Conservation (phyloP, 148 eudicot species). For the Amaranthus hypochondriacus region DNA sequence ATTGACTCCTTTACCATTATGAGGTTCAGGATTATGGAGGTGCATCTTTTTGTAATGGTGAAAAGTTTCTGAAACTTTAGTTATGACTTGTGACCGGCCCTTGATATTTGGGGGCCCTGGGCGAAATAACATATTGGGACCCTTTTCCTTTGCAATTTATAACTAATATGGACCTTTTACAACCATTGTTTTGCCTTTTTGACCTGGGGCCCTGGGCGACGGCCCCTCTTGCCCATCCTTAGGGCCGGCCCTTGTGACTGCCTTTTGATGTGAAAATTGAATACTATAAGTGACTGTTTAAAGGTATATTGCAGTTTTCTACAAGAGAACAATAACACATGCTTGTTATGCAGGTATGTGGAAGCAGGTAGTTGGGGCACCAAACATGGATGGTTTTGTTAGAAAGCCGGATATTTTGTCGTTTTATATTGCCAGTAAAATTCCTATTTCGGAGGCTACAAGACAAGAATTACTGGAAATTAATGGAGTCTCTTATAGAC, state of each 20-base stretch:
- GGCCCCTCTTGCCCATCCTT: too few relatives aligned
- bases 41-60: background rate
- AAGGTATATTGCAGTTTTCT: conserved; percentile 14
- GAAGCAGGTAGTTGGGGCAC: conserved; percentile 74
- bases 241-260: background rate
- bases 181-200: too few relatives aligned
- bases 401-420: conserved; percentile 75
- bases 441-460: conserved; percentile 80
- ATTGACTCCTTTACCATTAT: background rate
- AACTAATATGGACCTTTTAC: too few relatives aligned
- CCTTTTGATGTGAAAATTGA: background rate
- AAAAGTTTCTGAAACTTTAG: background rate
- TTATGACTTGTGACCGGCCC: background rate
- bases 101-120: too few relatives aligned
- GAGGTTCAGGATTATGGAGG: background rate
- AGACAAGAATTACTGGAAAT: conserved; percentile 96
- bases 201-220: too few relatives aligned
- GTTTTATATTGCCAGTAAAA: conserved; percentile 81
- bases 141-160: too few relatives aligned
- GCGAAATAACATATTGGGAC: too few relatives aligned
- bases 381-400: conserved; percentile 65
- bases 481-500: conserved; percentile 77
- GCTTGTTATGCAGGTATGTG: conserved; percentile 65
- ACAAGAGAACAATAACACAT: background rate
- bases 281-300: background rate